These are phyloP conservation scores for Daedaleopsis nitida DNA, from an alignment of 768 basidiomycete species.

Conservation along the genomic window DNA sequence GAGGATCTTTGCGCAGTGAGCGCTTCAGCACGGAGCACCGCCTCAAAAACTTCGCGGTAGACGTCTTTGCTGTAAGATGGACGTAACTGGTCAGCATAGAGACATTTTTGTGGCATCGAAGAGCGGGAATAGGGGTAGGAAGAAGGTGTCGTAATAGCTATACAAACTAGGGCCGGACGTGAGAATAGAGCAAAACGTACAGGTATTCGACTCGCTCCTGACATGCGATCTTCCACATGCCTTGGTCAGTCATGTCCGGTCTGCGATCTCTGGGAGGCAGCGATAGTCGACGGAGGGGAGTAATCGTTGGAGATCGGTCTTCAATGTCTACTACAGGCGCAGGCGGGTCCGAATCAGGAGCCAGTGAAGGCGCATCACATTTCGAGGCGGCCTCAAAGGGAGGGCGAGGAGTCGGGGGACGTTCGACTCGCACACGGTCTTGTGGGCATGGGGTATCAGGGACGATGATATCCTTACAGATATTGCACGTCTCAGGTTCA, in stretches of 20 bases:
- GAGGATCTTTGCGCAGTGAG: background rate
- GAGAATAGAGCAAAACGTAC: conserved; percentile 4
- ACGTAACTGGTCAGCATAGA: background rate
- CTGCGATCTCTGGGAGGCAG: background rate
- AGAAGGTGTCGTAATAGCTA: background rate
- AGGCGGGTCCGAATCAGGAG: background rate
- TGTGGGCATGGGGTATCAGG: background rate
- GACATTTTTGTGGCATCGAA: background rate
- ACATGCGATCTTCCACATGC: conserved; percentile 16
- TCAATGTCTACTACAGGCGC: background rate
- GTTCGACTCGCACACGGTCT: background rate
- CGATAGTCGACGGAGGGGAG: conserved; percentile 1
- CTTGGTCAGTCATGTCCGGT: conserved; percentile 1
- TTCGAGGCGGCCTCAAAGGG: background rate
- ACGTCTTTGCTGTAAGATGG: conserved; percentile 4
- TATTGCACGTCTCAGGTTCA: too few relatives aligned
- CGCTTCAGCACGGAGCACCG: conserved; percentile 15
- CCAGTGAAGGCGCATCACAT: background rate
- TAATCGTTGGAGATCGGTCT: background rate
- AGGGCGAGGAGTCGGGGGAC: background rate
- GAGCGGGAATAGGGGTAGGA: background rate
- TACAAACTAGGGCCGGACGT: background rate
- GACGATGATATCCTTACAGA: too few relatives aligned
- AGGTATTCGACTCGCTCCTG: conserved; percentile 20
- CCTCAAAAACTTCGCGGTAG: conserved; percentile 11